A percentile compares a stretch with the other conserved stretches of the same genome.
Evolutionary conservation across 805 yeast species (phyloP).

Genomic region (Starmerella geochares): DNA sequence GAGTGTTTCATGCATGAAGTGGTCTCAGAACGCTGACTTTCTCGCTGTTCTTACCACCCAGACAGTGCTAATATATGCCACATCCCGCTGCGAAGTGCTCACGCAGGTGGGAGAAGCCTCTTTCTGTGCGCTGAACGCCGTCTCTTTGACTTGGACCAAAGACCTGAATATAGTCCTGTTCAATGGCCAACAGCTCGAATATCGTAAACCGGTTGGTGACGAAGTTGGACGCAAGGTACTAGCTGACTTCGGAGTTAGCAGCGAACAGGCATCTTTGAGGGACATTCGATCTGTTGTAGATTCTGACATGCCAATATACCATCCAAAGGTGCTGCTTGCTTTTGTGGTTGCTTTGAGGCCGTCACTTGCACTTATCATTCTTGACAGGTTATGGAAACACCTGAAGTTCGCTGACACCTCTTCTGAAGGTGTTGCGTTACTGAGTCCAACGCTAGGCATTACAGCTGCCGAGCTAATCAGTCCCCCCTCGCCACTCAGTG

Average conservation of each 20-base stretch:
- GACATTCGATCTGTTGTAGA: neutral
- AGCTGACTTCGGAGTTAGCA: neutral
- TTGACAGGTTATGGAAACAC: constrained; percentile 28
- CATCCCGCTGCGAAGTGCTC: neutral
- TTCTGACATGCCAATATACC: constrained; percentile 63
- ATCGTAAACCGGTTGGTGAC: neutral
- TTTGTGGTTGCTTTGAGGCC: constrained; percentile 53
- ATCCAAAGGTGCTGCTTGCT: constrained; percentile 80
- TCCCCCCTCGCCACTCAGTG: no score
- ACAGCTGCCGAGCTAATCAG: neutral
- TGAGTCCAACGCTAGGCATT: constrained; percentile 1
- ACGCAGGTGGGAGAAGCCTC: neutral
- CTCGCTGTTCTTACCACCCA: neutral
- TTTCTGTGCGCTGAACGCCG: neutral
- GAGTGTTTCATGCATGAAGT: neutral
- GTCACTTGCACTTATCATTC: constrained; percentile 44
- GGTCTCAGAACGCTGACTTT: constrained; percentile 1
- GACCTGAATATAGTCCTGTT: neutral
- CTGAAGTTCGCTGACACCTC: constrained; percentile 9
- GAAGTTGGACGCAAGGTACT: neutral
- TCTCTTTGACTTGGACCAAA: neutral
- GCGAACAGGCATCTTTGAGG: neutral
- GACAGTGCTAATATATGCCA: neutral
- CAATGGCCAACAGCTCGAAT: constrained; percentile 1
- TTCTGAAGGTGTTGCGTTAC: neutral